Percentiles rank a stretch among this genome's conserved stretches.
Evolutionary conservation across 2,329 filamentous ascomycete species (phyloP).

Genomic region (Cytospora mali): DNA sequence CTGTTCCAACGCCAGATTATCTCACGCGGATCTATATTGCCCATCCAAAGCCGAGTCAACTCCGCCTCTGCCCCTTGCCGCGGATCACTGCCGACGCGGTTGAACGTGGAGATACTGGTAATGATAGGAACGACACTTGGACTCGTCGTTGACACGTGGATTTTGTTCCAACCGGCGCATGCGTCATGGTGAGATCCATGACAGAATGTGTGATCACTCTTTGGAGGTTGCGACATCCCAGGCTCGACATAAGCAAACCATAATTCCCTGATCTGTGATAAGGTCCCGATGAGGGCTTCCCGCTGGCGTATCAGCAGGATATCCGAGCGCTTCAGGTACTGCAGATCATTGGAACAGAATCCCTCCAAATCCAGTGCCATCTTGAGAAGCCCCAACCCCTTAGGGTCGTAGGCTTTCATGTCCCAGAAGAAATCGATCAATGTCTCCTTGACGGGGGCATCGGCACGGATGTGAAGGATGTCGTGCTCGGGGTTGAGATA

Average conservation of each 20-base stretch:
- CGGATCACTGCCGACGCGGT: constrained; percentile 8
- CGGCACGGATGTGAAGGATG: constrained; percentile 10
- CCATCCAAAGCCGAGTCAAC: constrained; percentile 11
- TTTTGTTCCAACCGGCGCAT: not conserved
- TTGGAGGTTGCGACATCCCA: not conserved
- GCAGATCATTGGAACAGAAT: constrained; percentile 18
- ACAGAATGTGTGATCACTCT: not conserved
- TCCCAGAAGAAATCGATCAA: constrained; percentile 28
- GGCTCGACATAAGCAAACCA: constrained; percentile 14
- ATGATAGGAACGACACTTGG: not conserved
- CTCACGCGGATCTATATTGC: constrained; percentile 20
- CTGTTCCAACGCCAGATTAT: constrained; percentile 22
- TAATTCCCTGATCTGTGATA: constrained; percentile 25
- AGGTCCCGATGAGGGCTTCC: constrained; percentile 21
- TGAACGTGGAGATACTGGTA: not conserved
- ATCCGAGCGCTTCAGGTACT: constrained; percentile 13
- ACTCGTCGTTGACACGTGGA: not conserved
- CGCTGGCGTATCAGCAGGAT: constrained; percentile 27
- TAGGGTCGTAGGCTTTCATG: constrained; percentile 25
- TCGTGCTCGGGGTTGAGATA: constrained; percentile 26
- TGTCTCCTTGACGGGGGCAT: constrained; percentile 14
- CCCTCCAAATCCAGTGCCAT: constrained; percentile 1
- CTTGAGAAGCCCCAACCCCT: constrained; percentile 15
- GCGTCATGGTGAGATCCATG: not conserved
- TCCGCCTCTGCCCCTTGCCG: not conserved